These are phyloP conservation scores for Adansonia grandidieri DNA, from an alignment of 441 rosid species.

Conservation along the genomic window DNA sequence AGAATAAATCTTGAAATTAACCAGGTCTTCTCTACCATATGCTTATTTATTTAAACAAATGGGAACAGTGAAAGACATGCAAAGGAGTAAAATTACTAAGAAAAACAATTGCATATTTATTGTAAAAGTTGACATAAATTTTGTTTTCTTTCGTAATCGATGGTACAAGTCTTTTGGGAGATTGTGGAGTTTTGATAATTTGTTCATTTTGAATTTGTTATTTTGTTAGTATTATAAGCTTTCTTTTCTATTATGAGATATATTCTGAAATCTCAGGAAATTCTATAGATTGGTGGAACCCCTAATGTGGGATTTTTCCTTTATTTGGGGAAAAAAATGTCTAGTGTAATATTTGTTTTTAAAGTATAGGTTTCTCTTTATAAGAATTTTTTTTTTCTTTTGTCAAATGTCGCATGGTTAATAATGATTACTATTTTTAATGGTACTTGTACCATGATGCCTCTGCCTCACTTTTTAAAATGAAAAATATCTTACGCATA, in stretches of 20 bases:
- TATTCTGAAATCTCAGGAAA: not conserved
- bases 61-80: not conserved
- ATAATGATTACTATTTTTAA: not conserved
- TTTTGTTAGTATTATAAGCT: not conserved
- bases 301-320: constrained; percentile 14
- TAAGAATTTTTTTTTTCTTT: not conserved
- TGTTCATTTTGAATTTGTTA: not conserved
- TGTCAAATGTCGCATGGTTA: not conserved
- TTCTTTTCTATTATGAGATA: not conserved
- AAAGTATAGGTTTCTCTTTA: not conserved
- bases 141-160: not conserved
- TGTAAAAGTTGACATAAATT: not conserved
- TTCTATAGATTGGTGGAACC: constrained; percentile 1
- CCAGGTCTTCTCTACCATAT: not conserved
- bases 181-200: not conserved
- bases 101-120: not conserved
- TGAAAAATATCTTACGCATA: not conserved
- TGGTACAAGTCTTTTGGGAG: not conserved
- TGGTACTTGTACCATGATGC: constrained; percentile 10
- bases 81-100: not conserved
- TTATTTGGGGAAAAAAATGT: not conserved
- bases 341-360: not conserved
- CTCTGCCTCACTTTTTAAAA: constrained; percentile 14
- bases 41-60: not conserved
- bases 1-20: constrained; percentile 16